A percentile compares a stretch with the other conserved stretches of the same genome.
phyloP scores from a whole-genome alignment of 163 green algal species.

The Scenedesmus sp. region DNA sequence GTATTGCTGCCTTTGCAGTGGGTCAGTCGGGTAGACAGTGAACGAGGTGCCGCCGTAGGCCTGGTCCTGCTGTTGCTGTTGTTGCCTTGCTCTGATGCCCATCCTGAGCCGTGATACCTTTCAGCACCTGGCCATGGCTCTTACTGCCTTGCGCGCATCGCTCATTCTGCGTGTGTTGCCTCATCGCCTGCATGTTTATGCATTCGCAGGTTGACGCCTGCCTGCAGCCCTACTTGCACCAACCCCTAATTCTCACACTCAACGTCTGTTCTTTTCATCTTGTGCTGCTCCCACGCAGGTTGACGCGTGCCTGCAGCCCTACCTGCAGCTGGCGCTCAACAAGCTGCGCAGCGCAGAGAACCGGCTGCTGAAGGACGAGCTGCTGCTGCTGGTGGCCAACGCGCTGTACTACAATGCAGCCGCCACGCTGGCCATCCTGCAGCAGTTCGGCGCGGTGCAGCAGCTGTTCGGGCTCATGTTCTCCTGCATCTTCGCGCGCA shows the following conservation, averaged over 20 bases:
- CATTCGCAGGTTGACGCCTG: conserved; percentile 80
- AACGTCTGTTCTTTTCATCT: not conserved
- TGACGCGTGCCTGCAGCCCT: conserved; percentile 86
- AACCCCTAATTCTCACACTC: conserved; percentile 60
- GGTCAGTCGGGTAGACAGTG: too few species aligned
- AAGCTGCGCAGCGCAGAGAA: conserved; percentile 62
- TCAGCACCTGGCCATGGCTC: too few species aligned
- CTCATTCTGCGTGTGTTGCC: too few species aligned
- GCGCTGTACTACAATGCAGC: conserved; percentile 93
- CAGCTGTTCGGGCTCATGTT: conserved; percentile 78
- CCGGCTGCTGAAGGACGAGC: conserved; percentile 76
- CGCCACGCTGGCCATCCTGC: conserved; percentile 73
- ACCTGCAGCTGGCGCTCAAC: conserved; percentile 79
- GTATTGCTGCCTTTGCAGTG: too few species aligned
- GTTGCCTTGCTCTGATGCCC: not conserved
- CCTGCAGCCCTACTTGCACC: conserved; percentile 84
- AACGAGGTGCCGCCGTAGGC: too few species aligned
- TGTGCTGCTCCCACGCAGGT: conserved; percentile 62
- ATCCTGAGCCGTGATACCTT: not conserved
- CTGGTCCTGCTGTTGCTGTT: not conserved
- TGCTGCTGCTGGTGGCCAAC: conserved; percentile 87
- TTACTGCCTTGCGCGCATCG: too few species aligned
- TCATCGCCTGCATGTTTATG: too few species aligned
- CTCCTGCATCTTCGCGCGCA: conserved; percentile 68
- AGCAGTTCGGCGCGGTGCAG: conserved; percentile 58